Percentiles rank a stretch among this genome's conserved stretches.
Evolutionary conservation across 2,329 filamentous ascomycete species (phyloP).

Genomic region (Xylariaceae sp.): DNA sequence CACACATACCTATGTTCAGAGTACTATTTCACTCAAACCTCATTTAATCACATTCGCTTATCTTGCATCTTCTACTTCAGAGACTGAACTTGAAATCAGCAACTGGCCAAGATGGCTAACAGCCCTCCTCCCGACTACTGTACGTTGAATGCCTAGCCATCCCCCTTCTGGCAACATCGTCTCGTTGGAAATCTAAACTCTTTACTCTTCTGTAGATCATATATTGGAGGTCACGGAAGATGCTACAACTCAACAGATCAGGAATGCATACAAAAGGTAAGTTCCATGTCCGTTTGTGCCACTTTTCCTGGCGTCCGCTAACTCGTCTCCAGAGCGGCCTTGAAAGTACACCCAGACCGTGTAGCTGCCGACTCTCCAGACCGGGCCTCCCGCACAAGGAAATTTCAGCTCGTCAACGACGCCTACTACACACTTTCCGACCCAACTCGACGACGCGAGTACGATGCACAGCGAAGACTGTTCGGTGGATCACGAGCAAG

Average conservation of each 20-base stretch:
- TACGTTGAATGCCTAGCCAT: constrained; percentile 34
- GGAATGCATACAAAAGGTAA: constrained; percentile 90
- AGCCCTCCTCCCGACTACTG: constrained; percentile 55
- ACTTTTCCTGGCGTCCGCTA: neutral
- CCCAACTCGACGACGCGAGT: constrained; percentile 69
- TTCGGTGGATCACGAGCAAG: constrained; percentile 43
- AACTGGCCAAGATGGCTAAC: constrained; percentile 30
- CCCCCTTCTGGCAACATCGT: constrained; percentile 11
- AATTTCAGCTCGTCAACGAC: constrained; percentile 89
- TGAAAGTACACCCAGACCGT: constrained; percentile 92
- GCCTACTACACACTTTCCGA: constrained; percentile 92
- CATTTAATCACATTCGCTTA: no score
- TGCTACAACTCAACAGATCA: constrained; percentile 78
- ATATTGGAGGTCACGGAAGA: constrained; percentile 69
- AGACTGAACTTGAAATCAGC: no score
- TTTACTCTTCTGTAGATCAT: constrained; percentile 66
- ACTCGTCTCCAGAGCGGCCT: constrained; percentile 61
- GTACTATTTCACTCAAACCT: no score
- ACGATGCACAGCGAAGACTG: constrained; percentile 68
- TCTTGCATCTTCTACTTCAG: no score
- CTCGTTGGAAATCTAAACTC: constrained; percentile 20
- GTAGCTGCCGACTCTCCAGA: constrained; percentile 82
- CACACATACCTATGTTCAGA: no score
- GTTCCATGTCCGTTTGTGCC: constrained; percentile 3
- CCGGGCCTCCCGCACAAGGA: constrained; percentile 73